Base-by-base conservation (phyloP, 306 rosid genomes). In the Trichosanthes cucumerina region DNA sequence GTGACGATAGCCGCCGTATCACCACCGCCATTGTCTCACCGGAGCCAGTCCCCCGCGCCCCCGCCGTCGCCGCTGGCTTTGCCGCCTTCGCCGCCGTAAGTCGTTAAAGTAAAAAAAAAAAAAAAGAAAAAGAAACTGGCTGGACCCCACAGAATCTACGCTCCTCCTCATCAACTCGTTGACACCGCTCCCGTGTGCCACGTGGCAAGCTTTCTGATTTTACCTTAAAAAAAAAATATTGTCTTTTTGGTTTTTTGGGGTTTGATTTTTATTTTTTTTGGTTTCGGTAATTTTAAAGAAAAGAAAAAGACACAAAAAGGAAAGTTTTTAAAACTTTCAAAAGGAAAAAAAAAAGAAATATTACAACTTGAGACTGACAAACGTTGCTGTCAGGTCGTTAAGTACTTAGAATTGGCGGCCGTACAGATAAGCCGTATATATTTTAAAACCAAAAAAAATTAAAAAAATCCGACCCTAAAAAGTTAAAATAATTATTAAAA, bases 341-440 rank as follows among this genome's bases (percentile, higher is more conserved):
- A 52, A 57, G 3, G 2, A 18, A 50, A 50, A 50, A 31, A 7
- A 24, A 50, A 4, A 18, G 1, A 38, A 76, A 76, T 19, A 53
- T 76, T 54, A 56, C 53, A n/a, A 36, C 79, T 76, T 54, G 38
- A 14, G 79, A 76, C 79, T 76, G 79, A 76, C 77, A 58, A 58
- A 76, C 9, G 68, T 76, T 76, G 53, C 79, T 76, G 68, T 58
- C 79, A 76, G 79, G 49, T 75, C 79, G 79, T 76, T 53, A 58
- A 41, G 79, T 6, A 52, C 79, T 52, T 54, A 52, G 12, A 73
- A 73, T 28, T 73, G 77, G 44, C 77, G 77, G 60, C 77, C 77
- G 77, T 73, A 73, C 77, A 49, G 77, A 73, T 73, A 72, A 72
- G 77, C 59, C 14, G 41, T 14, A 9, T 11, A 23, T 70, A 69